Base-by-base conservation (phyloP, 768 basidiomycete species). In the Auricularia auricula-judae region DNA sequence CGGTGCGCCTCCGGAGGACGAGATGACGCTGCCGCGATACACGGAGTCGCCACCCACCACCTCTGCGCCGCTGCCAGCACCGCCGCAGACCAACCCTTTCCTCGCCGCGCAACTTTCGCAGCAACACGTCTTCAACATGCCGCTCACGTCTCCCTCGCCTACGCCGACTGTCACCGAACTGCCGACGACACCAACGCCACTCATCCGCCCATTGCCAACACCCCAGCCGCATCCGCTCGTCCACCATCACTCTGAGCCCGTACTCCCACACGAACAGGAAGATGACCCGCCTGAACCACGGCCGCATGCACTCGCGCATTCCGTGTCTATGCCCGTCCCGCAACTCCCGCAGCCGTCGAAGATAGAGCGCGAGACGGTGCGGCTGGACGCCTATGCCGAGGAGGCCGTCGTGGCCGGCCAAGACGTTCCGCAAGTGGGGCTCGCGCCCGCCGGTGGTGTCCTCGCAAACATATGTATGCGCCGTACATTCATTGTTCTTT, bases 381-480 rank as follows among this genome's bases (percentile, higher is more conserved):
- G 14, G 14, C 14, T 51, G 47, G 47, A 21, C 47, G 47, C 47
- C 8, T 51, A 18, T 4, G 47, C 47, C 47, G 14, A 51, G 18
- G 47, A 51, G 47, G 16, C 21, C 16, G 21, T 16, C 14, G 47
- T 51, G 4, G 47, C 47, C 5, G 47, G 47, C 18, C 14, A 18
- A 18, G 47, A 51, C 16, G 47, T 51, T 5, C 47, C 47, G 21
- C 47, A 51, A 12, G 5, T 51, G 63, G 74, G 73, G 65, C 65
- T 71, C 23, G 66, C 71, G 42, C 63, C 88, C 7, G 86, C 86
- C 65, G 73, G 75, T 43, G 82, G 86, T 51, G 76, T 87, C 62
- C 74, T 87, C 2, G 66, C 75, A 62, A 84, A 87, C 51, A 76
- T 89, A 68, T 84, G 88, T 90, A 70, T 72, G 88, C 86, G 16